phyloP scores from a whole-genome alignment of 768 basidiomycete species.

The Lanmaoa pseudosensibilis region DNA sequence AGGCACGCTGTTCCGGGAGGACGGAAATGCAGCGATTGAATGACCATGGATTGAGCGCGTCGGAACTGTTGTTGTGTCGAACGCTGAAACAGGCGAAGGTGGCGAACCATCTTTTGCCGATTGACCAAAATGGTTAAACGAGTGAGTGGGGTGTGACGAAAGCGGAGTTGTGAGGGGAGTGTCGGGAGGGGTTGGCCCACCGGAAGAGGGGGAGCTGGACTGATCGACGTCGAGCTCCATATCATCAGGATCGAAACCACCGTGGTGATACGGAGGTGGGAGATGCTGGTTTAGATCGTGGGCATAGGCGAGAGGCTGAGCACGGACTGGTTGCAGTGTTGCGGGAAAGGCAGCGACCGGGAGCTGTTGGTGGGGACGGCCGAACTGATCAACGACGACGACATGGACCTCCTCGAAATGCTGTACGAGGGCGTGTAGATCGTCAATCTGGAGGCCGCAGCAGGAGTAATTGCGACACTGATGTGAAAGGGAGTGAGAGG shows the following conservation, averaged over 20 bases:
- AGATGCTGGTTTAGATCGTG: slow-evolving; percentile 27
- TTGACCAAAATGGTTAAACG: slow-evolving; percentile 33
- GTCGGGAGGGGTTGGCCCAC: slow-evolving; percentile 39
- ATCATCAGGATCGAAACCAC: slow-evolving; percentile 69
- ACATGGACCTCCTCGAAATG: slow-evolving; percentile 93
- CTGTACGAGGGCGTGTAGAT: slow-evolving; percentile 82
- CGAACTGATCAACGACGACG: slow-evolving; percentile 57
- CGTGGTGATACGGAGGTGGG: slow-evolving; percentile 34
- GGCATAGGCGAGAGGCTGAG: slow-evolving; percentile 30
- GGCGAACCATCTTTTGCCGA: slow-evolving; percentile 30
- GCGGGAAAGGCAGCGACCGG: slow-evolving; percentile 35
- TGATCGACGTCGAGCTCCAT: slow-evolving; percentile 77
- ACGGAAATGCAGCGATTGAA: slow-evolving; percentile 36
- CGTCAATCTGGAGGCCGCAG: slow-evolving; percentile 75
- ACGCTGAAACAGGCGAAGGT: slow-evolving; percentile 44
- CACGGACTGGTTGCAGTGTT: slow-evolving; percentile 32
- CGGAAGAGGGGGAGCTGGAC: slow-evolving; percentile 52
- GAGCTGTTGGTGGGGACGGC: slow-evolving; percentile 35
- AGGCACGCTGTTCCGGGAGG: slow-evolving; percentile 29
- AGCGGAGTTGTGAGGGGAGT: slow-evolving; percentile 46
- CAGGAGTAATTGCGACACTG: slow-evolving; percentile 89
- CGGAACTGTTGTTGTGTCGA: slow-evolving; percentile 54
- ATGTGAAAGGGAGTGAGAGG: background rate
- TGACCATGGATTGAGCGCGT: slow-evolving; percentile 42
- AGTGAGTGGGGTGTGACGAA: slow-evolving; percentile 34